A percentile compares a stretch with the other conserved stretches of the same genome.
phyloP scores from a whole-genome alignment of 176 grass and related monocot species.

The Elaeis guineensis region DNA sequence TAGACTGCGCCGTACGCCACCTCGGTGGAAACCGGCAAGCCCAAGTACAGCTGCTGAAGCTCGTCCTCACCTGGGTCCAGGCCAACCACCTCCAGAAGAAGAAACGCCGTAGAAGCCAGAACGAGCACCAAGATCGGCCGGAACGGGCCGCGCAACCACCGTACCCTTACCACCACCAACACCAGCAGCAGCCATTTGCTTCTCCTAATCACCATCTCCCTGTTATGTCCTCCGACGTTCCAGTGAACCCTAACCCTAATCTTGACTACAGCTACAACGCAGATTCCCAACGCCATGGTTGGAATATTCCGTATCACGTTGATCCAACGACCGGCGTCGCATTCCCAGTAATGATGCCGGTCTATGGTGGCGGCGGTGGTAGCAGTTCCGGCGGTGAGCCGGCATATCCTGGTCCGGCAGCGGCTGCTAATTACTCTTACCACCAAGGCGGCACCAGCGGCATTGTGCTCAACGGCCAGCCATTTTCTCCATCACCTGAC shows the following conservation, averaged over 20 bases:
- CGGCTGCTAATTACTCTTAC: constrained; percentile 28
- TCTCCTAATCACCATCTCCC: background rate
- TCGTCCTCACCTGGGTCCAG: constrained; percentile 91
- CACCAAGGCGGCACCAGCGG: constrained; percentile 43
- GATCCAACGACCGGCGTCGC: too few species aligned
- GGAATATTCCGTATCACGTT: too few species aligned
- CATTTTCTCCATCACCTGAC: constrained; percentile 47
- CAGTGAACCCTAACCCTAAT: constrained; percentile 4
- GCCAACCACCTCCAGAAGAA: constrained; percentile 78
- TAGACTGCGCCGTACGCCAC: constrained; percentile 58
- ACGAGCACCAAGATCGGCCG: too few species aligned
- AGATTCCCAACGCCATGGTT: too few species aligned
- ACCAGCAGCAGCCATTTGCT: background rate
- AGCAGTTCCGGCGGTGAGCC: constrained; percentile 33
- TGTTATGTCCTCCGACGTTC: background rate
- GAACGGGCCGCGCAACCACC: background rate
- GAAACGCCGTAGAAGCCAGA: background rate
- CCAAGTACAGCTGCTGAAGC: constrained; percentile 71
- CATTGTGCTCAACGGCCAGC: constrained; percentile 48
- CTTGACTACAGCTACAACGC: constrained; percentile 21
- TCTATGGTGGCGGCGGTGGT: background rate
- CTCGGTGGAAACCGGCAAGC: constrained; percentile 60
- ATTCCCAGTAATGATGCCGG: too few species aligned
- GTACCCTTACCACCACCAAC: constrained; percentile 13
- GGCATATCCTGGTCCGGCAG: constrained; percentile 20